phyloP scores from a whole-genome alignment of 331 rosid genomes.

The Phaseolus coccineus region DNA sequence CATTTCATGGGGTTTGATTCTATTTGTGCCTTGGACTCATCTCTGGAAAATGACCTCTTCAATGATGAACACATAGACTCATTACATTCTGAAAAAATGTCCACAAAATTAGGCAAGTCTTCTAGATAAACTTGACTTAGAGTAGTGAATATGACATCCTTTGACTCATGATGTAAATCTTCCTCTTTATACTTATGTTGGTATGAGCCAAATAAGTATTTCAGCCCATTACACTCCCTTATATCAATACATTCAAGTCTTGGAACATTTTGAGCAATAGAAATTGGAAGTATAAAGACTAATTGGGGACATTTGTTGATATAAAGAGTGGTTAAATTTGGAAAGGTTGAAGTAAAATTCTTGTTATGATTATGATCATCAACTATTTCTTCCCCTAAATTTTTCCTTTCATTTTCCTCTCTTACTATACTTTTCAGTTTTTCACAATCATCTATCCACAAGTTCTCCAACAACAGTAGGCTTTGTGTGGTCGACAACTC shows the following conservation, averaged over 20 bases:
- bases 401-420: not conserved
- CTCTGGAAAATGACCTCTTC: not conserved
- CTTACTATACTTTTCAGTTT: not conserved
- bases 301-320: fast-evolving
- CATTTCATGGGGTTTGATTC: not conserved
- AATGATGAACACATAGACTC: not conserved
- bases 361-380: not conserved
- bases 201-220: not conserved
- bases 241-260: not conserved
- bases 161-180: not conserved
- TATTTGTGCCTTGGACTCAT: not conserved
- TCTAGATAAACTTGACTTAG: fast-evolving
- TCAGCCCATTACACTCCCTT: fast-evolving
- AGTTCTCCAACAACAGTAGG: not conserved
- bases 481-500: not conserved
- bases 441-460: fast-evolving
- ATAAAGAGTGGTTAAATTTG: not conserved
- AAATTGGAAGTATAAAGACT: not conserved
- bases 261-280: not conserved
- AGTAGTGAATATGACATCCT: not conserved
- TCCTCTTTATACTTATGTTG: not conserved
- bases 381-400: not conserved
- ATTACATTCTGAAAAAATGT: not conserved
- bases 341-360: not conserved
- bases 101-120: not conserved